phyloP scores from a whole-genome alignment of 768 basidiomycete genomes.

The Porphyrellus cyaneotinctus region DNA sequence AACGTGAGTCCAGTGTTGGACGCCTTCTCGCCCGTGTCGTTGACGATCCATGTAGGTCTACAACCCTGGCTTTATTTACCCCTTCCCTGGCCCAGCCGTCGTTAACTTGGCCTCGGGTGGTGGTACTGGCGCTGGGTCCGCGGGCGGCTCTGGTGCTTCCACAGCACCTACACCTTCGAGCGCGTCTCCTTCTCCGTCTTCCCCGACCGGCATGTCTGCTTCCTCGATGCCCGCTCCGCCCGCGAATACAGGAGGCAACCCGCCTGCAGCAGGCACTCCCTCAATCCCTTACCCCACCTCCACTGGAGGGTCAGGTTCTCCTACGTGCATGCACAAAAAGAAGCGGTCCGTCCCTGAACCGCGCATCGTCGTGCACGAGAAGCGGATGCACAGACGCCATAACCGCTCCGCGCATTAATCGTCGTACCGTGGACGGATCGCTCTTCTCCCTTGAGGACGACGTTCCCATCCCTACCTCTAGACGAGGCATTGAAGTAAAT shows the following conservation, averaged over 20 bases:
- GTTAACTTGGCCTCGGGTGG: slow-evolving; percentile 32
- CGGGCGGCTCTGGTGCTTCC: slow-evolving; percentile 3
- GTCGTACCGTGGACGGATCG: no score
- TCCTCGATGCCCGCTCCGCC: slow-evolving; percentile 2
- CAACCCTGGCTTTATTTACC: slow-evolving; percentile 33
- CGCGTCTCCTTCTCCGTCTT: not conserved
- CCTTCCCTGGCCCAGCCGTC: slow-evolving; percentile 51
- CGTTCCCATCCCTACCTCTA: not conserved
- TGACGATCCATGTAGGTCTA: slow-evolving; percentile 18
- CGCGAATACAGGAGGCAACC: not conserved
- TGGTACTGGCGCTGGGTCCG: slow-evolving; percentile 8
- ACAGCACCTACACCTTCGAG: not conserved
- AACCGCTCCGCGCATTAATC: slow-evolving; percentile 9
- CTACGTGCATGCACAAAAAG: slow-evolving; percentile 2
- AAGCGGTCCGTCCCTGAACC: slow-evolving; percentile 11
- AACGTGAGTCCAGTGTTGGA: slow-evolving; percentile 28
- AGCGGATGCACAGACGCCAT: slow-evolving; percentile 19
- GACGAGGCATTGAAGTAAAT: slow-evolving; percentile 5
- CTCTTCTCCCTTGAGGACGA: not conserved
- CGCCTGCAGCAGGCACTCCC: not conserved
- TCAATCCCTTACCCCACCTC: not conserved
- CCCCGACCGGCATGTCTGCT: not conserved
- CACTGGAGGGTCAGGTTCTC: slow-evolving; percentile 5
- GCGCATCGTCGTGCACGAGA: not conserved
- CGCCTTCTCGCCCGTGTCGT: not conserved